Evolutionary conservation across 305 asterid genomes (phyloP), one percentile per base, ranked within the genome.

Genomic region (Solanum aculeatissimum): DNA sequence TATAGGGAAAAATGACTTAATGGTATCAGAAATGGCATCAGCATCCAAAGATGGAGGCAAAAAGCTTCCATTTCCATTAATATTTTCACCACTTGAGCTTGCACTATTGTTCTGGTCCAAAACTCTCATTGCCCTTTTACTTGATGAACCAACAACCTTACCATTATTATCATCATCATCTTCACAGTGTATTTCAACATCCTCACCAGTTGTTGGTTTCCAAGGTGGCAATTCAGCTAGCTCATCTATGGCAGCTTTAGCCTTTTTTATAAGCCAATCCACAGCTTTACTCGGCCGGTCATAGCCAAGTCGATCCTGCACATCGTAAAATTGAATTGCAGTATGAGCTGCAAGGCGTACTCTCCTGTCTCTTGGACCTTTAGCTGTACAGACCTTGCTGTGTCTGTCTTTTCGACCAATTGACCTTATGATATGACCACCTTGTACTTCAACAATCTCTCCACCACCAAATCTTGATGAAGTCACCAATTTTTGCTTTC

Each of bases 241-340:
- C 79, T 95, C 97, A 57, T 96, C 99, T 63, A 96, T 96, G 83
- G 98, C 91, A 14, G 91, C 75, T 77, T 95, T 90, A 0, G 99
- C 99, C 45, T 95, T 95, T 80, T 92, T 93, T 42, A 96, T 95
- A 51, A 96, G 90, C 99, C 99, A 96, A 88, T 96, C 99, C 0
- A 96, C 98, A 0, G 99, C 99, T 84, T 96, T 96, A 87, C 99
- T 96, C 1, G 99, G 99, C 27, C 99, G 94, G 92, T 95, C 99
- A 83, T 92, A 96, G 54, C 99, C 99, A 19, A 96, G 91, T 25
- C 99, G 92, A 84, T 96, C 99, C 45, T 96, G 99, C 0, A 96
- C 99, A 68, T 96, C 99, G 68, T 96, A 96, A 86, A 96, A 96
- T 32, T 96, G 99, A 62, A 96, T 96, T 4, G 99, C 99, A 6